Conservation (phyloP, 495 filamentous ascomycete species). For the Aspergillus cavernicola region DNA sequence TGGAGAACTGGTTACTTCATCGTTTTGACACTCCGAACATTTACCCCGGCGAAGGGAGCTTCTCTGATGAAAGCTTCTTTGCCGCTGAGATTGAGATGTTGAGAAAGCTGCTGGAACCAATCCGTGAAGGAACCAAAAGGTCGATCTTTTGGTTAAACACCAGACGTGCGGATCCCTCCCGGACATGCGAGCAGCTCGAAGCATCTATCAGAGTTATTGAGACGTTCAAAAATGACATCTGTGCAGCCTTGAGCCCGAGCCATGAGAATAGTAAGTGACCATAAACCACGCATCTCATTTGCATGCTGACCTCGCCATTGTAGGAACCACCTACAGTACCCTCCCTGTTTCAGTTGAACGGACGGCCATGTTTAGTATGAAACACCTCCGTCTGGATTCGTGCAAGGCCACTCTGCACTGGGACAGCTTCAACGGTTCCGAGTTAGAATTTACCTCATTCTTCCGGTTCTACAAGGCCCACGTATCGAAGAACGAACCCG, state of each 20-base stretch:
- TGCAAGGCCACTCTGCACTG: conserved; percentile 24
- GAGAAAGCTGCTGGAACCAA: conserved; percentile 20
- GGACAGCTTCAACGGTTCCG: conserved; percentile 52
- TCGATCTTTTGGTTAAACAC: conserved; percentile 21
- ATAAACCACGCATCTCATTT: background rate
- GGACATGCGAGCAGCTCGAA: conserved; percentile 19
- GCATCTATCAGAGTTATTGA: conserved; percentile 18
- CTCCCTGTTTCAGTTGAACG: conserved; percentile 13
- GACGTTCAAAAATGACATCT: conserved; percentile 19
- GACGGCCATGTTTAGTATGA: conserved; percentile 17
- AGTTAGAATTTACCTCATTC: conserved; percentile 59
- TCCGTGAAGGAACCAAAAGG: conserved; percentile 11
- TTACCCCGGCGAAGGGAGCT: conserved; percentile 1
- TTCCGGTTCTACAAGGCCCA: conserved; percentile 43
- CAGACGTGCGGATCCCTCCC: conserved; percentile 2
- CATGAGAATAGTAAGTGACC: conserved; percentile 15
- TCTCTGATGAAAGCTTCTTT: conserved; percentile 18
- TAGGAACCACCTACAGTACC: conserved; percentile 17
- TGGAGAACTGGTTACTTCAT: conserved; percentile 16
- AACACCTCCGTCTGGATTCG: conserved; percentile 20
- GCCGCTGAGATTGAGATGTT: conserved; percentile 19
- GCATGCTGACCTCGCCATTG: background rate
- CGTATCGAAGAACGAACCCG: conserved; percentile 8
- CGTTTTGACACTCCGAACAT: conserved; percentile 4
- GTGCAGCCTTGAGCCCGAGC: background rate